These are phyloP conservation scores for Acanthamoeba lenticulata DNA, from an alignment of 208 protist genomes.

Conservation along the genomic window DNA sequence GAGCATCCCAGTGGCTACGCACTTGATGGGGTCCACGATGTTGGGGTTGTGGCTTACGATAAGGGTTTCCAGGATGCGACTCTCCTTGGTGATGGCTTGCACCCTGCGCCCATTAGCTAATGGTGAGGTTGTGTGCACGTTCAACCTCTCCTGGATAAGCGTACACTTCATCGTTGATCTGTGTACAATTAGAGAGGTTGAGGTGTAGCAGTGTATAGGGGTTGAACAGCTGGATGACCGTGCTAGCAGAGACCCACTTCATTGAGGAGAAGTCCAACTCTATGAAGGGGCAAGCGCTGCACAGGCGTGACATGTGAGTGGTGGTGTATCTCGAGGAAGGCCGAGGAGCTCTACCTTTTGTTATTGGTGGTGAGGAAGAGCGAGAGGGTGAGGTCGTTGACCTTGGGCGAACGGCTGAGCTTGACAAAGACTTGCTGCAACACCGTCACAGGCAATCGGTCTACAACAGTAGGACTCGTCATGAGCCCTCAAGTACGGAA, in stretches of 20 bases:
- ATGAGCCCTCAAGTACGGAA: too few relatives aligned
- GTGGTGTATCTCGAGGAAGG: background rate
- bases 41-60: constrained; percentile 26
- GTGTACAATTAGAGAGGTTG: constrained; percentile 15
- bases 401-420: constrained; percentile 19
- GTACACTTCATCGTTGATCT: constrained; percentile 59
- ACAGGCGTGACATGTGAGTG: background rate
- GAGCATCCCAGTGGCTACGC: too few relatives aligned
- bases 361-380: constrained; percentile 45
- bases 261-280: constrained; percentile 17
- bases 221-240: constrained; percentile 44
- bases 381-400: constrained; percentile 47
- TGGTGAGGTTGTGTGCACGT: background rate
- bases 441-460: constrained; percentile 16
- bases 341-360: background rate
- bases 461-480: too few relatives aligned
- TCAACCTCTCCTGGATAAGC: too few relatives aligned
- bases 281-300: background rate
- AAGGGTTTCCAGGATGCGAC: constrained; percentile 25
- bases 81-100: constrained; percentile 38
- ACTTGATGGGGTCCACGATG: constrained; percentile 31
- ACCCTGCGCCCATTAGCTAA: background rate
- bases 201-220: constrained; percentile 17
- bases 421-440: constrained; percentile 33
- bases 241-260: constrained; percentile 20